Percentiles rank a stretch among this genome's conserved stretches.
These are phyloP conservation scores for Populus trichocarpa DNA, from an alignment of 441 rosid species.

Conservation along the genomic window DNA sequence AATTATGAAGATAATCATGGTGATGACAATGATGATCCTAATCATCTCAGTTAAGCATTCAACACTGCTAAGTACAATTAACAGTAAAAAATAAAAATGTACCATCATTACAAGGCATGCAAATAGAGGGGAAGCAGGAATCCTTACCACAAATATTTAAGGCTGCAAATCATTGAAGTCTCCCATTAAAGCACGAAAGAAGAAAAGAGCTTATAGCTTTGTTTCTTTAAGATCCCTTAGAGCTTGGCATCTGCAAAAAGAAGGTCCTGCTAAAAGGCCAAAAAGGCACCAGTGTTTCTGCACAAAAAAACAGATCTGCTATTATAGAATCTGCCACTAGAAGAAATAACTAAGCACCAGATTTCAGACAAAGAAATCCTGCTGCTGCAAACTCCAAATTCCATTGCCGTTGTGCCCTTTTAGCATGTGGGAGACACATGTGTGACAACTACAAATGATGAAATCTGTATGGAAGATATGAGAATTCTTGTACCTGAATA, in stretches of 20 bases:
- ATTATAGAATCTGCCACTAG: neutral
- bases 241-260: neutral
- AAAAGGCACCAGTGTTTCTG: neutral
- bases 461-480: neutral
- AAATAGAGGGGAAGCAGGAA: neutral
- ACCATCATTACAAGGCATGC: neutral
- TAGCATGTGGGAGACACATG: neutral
- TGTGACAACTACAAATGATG: neutral
- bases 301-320: neutral
- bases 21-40: no score
- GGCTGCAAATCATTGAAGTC: neutral
- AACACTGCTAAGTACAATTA: no score
- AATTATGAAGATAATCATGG: no score
- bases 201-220: neutral
- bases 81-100: no score
- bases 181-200: neutral
- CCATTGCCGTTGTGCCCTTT: neutral
- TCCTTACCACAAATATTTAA: neutral
- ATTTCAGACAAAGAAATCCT: neutral
- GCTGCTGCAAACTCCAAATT: neutral
- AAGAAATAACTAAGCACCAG: neutral
- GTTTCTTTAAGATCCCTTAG: neutral
- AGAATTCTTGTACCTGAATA: neutral
- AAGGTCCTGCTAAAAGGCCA: neutral
- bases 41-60: no score